A percentile compares a stretch with the other conserved stretches of the same genome.
phyloP scores from a whole-genome alignment of 352 stramenopile genomes.

The Phytophthora boehmeriae region DNA sequence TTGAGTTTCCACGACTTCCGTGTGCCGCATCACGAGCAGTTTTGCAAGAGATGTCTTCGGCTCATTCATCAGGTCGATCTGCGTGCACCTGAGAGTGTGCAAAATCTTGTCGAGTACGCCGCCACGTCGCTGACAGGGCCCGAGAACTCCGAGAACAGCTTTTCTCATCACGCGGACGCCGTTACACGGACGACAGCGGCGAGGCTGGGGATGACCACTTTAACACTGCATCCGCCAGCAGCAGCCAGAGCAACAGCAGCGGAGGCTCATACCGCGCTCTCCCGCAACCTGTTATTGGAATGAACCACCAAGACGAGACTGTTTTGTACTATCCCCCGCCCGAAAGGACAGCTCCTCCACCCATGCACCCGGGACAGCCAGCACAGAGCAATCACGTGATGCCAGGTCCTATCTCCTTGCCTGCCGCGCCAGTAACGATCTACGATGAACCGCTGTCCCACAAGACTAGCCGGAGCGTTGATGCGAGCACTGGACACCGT shows the following conservation, averaged over 20 bases:
- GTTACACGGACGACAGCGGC: conserved; percentile 41
- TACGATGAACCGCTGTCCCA: conserved; percentile 19
- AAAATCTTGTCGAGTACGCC: conserved; percentile 50
- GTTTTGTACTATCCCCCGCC: conserved; percentile 14
- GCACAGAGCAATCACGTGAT: conserved; percentile 23
- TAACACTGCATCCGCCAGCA: conserved; percentile 18
- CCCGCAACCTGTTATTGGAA: conserved; percentile 31
- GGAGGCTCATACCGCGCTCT: conserved; percentile 20
- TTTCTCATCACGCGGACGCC: conserved; percentile 23
- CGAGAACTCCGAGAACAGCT: conserved; percentile 26
- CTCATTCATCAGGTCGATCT: conserved; percentile 67
- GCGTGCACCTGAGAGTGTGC: conserved; percentile 49
- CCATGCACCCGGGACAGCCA: conserved; percentile 21
- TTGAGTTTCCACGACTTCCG: conserved; percentile 68
- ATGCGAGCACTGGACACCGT: conserved; percentile 16
- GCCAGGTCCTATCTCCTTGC: conserved; percentile 28
- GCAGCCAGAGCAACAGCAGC: conserved; percentile 39
- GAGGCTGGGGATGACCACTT: conserved; percentile 17
- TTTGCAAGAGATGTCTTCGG: conserved; percentile 76
- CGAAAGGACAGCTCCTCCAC: conserved; percentile 12
- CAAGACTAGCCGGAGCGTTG: conserved; percentile 29
- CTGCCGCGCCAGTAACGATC: conserved; percentile 29
- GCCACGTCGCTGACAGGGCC: conserved; percentile 35
- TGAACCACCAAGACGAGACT: conserved; percentile 7
- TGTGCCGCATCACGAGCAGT: conserved; percentile 49